Evolutionary conservation across 192 early-diverging fungal species (phyloP), one percentile per base, ranked within the genome.

Genomic region (Coemansia sp.): DNA sequence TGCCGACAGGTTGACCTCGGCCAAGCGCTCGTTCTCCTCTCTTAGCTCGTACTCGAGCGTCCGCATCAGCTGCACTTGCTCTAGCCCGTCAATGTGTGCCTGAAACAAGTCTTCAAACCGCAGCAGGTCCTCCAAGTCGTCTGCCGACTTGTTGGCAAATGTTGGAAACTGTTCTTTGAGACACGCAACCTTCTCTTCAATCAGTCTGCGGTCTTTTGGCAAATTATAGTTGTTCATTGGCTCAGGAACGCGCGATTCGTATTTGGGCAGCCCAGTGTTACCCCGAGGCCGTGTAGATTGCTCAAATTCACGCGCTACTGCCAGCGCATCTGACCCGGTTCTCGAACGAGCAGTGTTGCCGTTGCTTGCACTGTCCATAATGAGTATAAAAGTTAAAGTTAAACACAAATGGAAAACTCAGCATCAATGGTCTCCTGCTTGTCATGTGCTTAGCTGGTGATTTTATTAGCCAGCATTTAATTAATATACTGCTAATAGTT

Each of bases 121-220:
- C 25, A 83, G 53, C 3, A 83, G 65, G 55, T 83, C 81, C 41
- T 77, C 72, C 0, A 83, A 62, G 62, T 83, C 81, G 35, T 78
- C 81, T 1, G 81, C 75, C 2, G 81, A 75, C 62, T 83, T 83
- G 67, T 83, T 83, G 21, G 75, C 81, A 67, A 83, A 83, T 6
- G 81, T 83, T 2, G 81, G 81, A 38, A 78, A 83, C 24, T 83
- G 75, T 49, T 74, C 76, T 23, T 57, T 52, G 0, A 83, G 72
- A 9, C 43, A 54, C 22, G 43, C 48, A 21, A 68, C 69, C 55
- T 83, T 83, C n/a, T 62, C 63, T 0, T 62, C 37, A 48, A 71
- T 71, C 29, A 56, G 47, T 1, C 10, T 38, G 4, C 59, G 43
- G 63, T 73, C 67, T 8, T 14, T 27, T 0, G 81, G 75, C 7